These are phyloP conservation scores for Didymella lethalis DNA, from an alignment of 2,329 filamentous ascomycete genomes.

Conservation along the genomic window DNA sequence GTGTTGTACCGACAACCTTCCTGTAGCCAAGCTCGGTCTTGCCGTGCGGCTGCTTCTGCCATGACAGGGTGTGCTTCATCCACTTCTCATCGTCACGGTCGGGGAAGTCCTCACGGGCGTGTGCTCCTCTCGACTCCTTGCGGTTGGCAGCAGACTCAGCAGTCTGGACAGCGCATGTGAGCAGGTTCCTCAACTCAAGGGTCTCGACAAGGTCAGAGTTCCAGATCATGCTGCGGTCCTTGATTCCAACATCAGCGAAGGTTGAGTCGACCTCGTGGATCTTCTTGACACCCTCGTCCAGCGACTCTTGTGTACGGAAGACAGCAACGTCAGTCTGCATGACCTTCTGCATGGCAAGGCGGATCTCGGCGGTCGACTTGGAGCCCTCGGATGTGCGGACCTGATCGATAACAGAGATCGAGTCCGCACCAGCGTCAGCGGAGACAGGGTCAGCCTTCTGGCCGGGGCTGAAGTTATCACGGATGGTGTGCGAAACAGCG, in stretches of 20 bases:
- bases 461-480: constrained; percentile 89
- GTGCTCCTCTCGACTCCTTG: constrained; percentile 96
- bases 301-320: constrained; percentile 91
- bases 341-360: constrained; percentile 93
- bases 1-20: constrained; percentile 78
- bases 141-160: constrained; percentile 88
- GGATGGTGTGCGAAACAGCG: constrained; percentile 95
- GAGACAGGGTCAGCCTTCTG: constrained; percentile 78
- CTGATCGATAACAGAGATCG: constrained; percentile 85
- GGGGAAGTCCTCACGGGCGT: constrained; percentile 95
- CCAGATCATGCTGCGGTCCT: constrained; percentile 99
- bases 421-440: constrained; percentile 86
- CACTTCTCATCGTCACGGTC: constrained; percentile 95
- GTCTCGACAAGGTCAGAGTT: constrained; percentile 98
- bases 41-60: constrained; percentile 91
- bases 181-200: constrained; percentile 89
- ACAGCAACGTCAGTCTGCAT: constrained; percentile 98
- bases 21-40: constrained; percentile 88
- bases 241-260: constrained; percentile 87
- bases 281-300: constrained; percentile 91
- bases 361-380: constrained; percentile 87
- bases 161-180: constrained; percentile 97
- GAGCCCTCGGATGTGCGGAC: constrained; percentile 83
- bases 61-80: constrained; percentile 99
- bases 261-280: constrained; percentile 83